These are phyloP conservation scores for Austropuccinia psidii DNA, from an alignment of 1,284 basidiomycete species.

Conservation along the genomic window DNA sequence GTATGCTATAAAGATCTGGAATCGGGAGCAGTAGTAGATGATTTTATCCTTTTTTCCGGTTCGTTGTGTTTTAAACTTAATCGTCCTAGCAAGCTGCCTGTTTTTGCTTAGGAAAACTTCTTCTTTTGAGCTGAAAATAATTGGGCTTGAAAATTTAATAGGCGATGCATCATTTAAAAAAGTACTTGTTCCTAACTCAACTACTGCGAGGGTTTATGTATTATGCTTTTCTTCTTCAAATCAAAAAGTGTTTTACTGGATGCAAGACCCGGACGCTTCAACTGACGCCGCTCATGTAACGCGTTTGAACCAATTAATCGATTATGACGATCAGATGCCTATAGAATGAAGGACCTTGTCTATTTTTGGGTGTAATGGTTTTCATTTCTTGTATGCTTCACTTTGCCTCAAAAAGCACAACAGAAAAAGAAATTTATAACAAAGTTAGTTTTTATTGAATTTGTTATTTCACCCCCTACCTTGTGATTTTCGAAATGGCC, in stretches of 20 bases:
- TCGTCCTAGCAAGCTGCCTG: background rate
- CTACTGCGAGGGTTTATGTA: constrained; percentile 41
- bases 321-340: constrained; percentile 33
- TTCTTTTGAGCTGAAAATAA: background rate
- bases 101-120: background rate
- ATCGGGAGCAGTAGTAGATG: constrained; percentile 39
- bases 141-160: background rate
- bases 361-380: too few species aligned
- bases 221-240: constrained; percentile 44
- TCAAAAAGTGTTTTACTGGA: constrained; percentile 45
- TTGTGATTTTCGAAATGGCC: too few species aligned
- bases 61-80: background rate
- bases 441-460: too few species aligned
- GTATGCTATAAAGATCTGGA: constrained; percentile 44
- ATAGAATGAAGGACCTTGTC: too few species aligned
- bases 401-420: too few species aligned
- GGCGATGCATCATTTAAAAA: constrained; percentile 39
- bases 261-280: constrained; percentile 41
- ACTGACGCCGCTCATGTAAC: constrained; percentile 34
- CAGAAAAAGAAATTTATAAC: too few species aligned
- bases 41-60: constrained; percentile 44
- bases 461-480: too few species aligned
- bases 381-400: background rate
- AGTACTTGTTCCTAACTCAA: constrained; percentile 36
- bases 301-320: constrained; percentile 43